Evolutionary conservation across 768 basidiomycete genomes (phyloP), one percentile per base, ranked within the genome.

Genomic region (Calocybe cyanea): DNA sequence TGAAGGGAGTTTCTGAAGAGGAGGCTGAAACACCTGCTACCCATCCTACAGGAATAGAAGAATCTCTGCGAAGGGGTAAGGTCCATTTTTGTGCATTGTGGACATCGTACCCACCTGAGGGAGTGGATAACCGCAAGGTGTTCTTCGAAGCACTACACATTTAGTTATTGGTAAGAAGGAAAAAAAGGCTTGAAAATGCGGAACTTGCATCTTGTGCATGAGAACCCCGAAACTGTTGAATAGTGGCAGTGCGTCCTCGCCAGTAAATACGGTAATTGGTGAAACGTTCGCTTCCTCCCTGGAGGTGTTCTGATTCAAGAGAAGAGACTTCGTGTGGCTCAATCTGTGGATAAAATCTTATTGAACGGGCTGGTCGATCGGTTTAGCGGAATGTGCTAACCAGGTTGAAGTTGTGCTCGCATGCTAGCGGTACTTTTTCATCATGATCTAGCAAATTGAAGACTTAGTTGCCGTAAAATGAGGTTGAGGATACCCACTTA

Each of bases 31-130:
- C 40, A 17, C 46, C 46, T 17, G 46, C 46, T 17, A 47, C 46
- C 46, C 46, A 47, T 15, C 33, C 24, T 11, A 47, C 35, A 10
- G 46, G 40, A 14, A 47, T 23, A 33, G 35, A 41, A 15, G 39
- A 47, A 28, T 47, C 46, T 47, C 46, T 47, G 35, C 18, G 8
- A 19, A 40, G 14, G 36, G 15, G 20, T 6, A 28, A 20, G 28
- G 24, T 45, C 35, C 36, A 5, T 15, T 7, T 7, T n/a, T 17
- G 15, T 4, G 7, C 28, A 17, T 10, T n/a, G 9, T 30, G 13
- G 40, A 20, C 15, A 13, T 35, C 7, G 21, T 13, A 28, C 30
- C 41, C 25, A 47, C 46, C 46, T 41, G n/a, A 47, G 32, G 14
- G 21, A 19, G 28, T 20, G 21, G 18, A 47, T 33, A 31, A 47